Evolutionary conservation across 2,329 filamentous ascomycete species (phyloP).

Genomic region (Pyricularia pennisetigena): DNA sequence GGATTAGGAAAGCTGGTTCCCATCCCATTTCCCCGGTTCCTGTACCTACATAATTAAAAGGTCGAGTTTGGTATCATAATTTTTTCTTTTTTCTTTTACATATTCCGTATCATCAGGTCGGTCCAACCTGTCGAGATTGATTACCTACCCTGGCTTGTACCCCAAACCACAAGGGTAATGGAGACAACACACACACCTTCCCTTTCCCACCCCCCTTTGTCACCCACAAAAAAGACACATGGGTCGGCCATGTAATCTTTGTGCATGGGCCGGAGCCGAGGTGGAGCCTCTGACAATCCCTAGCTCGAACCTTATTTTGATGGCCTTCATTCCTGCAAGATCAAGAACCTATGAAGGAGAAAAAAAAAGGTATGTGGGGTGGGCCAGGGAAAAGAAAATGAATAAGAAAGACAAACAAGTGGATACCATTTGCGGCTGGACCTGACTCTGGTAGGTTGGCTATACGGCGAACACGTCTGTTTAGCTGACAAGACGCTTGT

Average conservation of each 20-base stretch:
- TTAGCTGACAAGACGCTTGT: background rate
- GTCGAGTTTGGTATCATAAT: background rate
- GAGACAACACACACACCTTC: background rate
- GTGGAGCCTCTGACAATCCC: background rate
- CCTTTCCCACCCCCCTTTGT: background rate
- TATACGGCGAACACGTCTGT: background rate
- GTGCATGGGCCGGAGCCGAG: background rate
- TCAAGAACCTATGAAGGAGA: background rate
- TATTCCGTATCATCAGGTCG: background rate
- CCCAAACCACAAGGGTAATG: background rate
- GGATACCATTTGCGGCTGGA: background rate
- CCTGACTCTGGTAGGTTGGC: background rate
- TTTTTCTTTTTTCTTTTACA: background rate
- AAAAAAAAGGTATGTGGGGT: background rate
- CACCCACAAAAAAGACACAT: background rate
- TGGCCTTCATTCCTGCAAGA: background rate
- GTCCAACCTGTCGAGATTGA: background rate
- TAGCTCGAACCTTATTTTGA: slow-evolving; percentile 3
- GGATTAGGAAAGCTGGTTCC: background rate
- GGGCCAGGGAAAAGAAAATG: background rate
- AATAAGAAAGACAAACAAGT: slow-evolving; percentile 1
- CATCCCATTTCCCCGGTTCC: background rate
- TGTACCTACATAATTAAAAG: background rate
- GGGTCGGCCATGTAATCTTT: background rate
- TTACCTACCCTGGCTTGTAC: background rate